Evolutionary conservation across 1,284 basidiomycete species (phyloP), one percentile per base, ranked within the genome.

Genomic region (Phellinidium pouzarii): DNA sequence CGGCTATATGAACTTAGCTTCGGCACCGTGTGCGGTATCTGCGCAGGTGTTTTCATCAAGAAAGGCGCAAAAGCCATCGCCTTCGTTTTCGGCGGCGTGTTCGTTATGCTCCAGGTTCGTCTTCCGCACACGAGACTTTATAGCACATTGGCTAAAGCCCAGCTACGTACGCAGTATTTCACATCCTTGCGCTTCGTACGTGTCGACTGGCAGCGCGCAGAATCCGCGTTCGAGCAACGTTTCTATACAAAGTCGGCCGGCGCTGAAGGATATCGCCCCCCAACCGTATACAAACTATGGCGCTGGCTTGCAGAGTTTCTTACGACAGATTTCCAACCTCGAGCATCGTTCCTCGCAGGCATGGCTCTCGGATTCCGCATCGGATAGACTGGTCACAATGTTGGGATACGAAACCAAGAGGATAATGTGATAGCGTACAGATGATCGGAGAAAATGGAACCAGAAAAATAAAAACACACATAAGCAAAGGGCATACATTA

Each of bases 21-120:
- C 64, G 94, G 94, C 27, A 89, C 91, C 11, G 80, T 89, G 1
- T 82, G 84, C 55, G 92, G 94, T 2, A 67, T 97, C 46, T 97
- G 92, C 63, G 83, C 91, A 0, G 94, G 94, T 0, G 78, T 97
- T 0, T 98, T 98, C 65, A 76, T 96, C 62, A 96, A 95, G 72
- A 96, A 96, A 68, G 94, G 94, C 26, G 82, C 87, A 36, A 92
- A 85, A 66, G 72, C 81, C 2, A 68, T 90, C 20, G 94, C 93
- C 0, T 94, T 93, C 68, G 68, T 87, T 50, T 70, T 96, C 9
- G 92, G 92, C 7, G 92, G 91, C 2, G 70, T 90, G 1, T 95
- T 93, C 60, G 85, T 94, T 17, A 67, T 94, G 45, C 77, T 94
- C 14, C 91, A 94, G 81, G 94, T 88, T 59, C 58, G 76, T 62